Evolutionary conservation across 306 rosid genomes (phyloP).

Genomic region (Lithocarpus polystachyus): DNA sequence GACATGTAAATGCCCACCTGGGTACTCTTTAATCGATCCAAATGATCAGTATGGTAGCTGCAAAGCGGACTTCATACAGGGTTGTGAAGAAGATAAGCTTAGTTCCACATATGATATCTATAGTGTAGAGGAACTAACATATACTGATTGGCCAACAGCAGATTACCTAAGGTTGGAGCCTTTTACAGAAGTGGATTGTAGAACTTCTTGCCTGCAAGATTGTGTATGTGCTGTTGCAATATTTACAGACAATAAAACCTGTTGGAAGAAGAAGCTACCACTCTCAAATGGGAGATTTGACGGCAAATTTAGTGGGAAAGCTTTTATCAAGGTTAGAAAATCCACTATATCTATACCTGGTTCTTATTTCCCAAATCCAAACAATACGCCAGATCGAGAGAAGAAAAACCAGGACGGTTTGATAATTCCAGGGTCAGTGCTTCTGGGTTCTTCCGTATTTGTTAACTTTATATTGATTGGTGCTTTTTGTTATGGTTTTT

Average conservation of each 20-base stretch:
- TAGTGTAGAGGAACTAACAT: slow-evolving; percentile 3
- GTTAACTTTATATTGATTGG: slow-evolving; percentile 15
- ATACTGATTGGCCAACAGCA: slow-evolving; percentile 33
- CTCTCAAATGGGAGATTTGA: slow-evolving; percentile 40
- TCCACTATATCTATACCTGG: background rate
- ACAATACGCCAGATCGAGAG: too few species aligned
- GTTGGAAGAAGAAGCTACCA: slow-evolving; percentile 50
- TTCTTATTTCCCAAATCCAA: background rate
- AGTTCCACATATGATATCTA: background rate
- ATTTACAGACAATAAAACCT: background rate
- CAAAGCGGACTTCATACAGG: slow-evolving; percentile 18
- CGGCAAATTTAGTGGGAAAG: background rate
- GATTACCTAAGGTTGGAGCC: slow-evolving; percentile 10
- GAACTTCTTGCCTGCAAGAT: slow-evolving; percentile 26
- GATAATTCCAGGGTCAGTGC: slow-evolving; percentile 15
- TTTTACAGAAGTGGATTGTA: slow-evolving; percentile 18
- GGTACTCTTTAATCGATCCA: slow-evolving; percentile 28
- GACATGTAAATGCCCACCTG: slow-evolving; percentile 20
- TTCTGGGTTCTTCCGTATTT: slow-evolving; percentile 26
- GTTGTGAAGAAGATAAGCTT: slow-evolving; percentile 25
- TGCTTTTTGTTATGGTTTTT: slow-evolving; percentile 9
- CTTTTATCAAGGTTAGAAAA: slow-evolving; percentile 11
- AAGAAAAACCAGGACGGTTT: slow-evolving; percentile 4
- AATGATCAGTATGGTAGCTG: slow-evolving; percentile 21
- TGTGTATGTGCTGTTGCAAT: slow-evolving; percentile 35